Percentiles rank a stretch among this genome's conserved stretches.
Conservation (phyloP, 164 flowering plant species). For the Liquidambar formosana region DNA sequence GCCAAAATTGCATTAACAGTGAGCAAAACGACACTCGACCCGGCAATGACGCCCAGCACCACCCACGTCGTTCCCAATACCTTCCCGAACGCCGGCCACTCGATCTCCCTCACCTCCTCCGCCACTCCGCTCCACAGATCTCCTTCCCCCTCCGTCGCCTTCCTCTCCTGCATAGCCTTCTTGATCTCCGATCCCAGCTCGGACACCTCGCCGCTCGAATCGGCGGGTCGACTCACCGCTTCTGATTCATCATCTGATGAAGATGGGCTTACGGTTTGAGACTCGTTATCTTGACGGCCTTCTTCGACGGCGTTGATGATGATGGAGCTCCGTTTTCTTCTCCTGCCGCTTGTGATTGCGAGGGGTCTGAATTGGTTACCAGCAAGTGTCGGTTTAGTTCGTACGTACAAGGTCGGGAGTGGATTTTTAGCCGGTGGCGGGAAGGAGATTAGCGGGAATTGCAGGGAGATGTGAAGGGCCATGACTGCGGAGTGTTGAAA, state of each 20-base stretch:
- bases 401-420: neutral
- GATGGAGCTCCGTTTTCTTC: neutral
- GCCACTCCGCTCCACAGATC: slow-evolving; percentile 55
- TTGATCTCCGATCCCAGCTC: slow-evolving; percentile 51
- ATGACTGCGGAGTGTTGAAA: neutral
- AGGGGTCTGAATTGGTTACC: neutral
- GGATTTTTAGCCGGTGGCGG: neutral
- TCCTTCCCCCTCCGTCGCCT: slow-evolving; percentile 15
- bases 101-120: slow-evolving; percentile 72
- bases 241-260: neutral
- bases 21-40: slow-evolving; percentile 77
- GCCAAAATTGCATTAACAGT: slow-evolving; percentile 80
- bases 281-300: slow-evolving; percentile 18
- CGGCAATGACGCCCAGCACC: slow-evolving; percentile 72
- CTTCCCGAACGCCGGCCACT: slow-evolving; percentile 75
- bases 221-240: neutral
- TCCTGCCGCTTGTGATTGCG: neutral
- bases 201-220: slow-evolving; percentile 9
- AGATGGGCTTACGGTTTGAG: neutral
- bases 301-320: slow-evolving; percentile 25
- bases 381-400: neutral
- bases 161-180: slow-evolving; percentile 47
- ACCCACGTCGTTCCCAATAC: slow-evolving; percentile 76
- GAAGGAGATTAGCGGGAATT: slow-evolving; percentile 5
- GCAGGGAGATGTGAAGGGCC: slow-evolving; percentile 19